Evolutionary conservation across 495 filamentous ascomycete species (phyloP).

Genomic region (Diplogelasinospora grovesii): DNA sequence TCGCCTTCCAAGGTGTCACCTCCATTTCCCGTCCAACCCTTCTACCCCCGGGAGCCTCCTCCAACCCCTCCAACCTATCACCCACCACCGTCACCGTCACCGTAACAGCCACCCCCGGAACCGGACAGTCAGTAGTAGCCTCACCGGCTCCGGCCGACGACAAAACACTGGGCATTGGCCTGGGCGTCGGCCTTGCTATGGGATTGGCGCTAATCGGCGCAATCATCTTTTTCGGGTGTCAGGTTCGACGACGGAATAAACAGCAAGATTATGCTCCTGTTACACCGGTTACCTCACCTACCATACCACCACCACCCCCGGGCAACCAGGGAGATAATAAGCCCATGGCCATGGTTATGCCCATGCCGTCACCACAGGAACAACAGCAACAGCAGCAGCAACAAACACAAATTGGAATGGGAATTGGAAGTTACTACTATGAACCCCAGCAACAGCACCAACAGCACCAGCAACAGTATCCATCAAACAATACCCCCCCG

Average conservation of each 20-base stretch:
- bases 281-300: background rate
- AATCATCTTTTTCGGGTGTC: slow-evolving; percentile 1
- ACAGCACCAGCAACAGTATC: background rate
- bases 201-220: background rate
- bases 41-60: no score
- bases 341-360: background rate
- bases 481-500: background rate
- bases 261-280: background rate
- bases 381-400: slow-evolving; percentile 3
- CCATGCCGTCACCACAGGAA: background rate
- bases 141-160: background rate
- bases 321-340: background rate
- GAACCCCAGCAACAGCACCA: slow-evolving; percentile 1
- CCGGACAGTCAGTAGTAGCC: background rate
- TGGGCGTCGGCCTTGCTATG: background rate
- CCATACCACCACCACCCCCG: background rate
- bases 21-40: slow-evolving; percentile 5
- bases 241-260: background rate
- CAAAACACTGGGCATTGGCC: slow-evolving; percentile 1
- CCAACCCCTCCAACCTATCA: no score
- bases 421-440: no score
- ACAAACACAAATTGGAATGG: background rate
- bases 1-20: slow-evolving; percentile 5
- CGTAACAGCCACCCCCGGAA: background rate
- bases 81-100: background rate